Base-by-base conservation (phyloP, 164 flowering plant species). In the Annona squamosa region DNA sequence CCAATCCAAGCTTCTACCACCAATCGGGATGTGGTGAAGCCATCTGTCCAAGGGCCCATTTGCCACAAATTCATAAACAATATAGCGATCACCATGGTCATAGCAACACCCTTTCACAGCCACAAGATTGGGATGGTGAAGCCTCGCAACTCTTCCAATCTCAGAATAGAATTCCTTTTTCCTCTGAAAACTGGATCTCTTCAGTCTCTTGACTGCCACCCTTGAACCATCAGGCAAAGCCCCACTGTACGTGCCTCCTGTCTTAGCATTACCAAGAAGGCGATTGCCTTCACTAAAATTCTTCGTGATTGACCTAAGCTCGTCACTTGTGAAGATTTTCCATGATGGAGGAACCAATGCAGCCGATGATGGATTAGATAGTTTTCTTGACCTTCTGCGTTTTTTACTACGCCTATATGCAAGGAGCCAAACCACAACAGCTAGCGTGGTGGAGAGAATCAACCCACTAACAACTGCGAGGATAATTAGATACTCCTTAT, bases 211-310 rank as follows among this genome's bases (percentile, higher is more conserved):
- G 48, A 95, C 89, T 19, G 94, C 98, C 48, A 92, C 92, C 81
- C 84, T 89, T 16, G 99, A 89, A 68, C 98, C 97, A 85, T 92
- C 97, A 67, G 91, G 86, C 72, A 91, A 78, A 77, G 87, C 73
- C 64, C 99, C 99, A 74, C 92, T 83, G 67, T 88, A 94, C 3
- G 98, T 94, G 57, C 97, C 94, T 57, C 97, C 97, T 5, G 97
- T 91, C 79, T 94, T 94, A 74, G 94, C 90, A 85, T 92, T 97
- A 68, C 98, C 97, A 78, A 86, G 81, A 73, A 94, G 97, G 65
- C 97, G 92, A 70, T 85, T 90, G 77, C 92, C 98, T 83, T 94
- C 98, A 85, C 98, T 94, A 74, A 90, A 94, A 75, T 87, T 94
- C 83, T 94, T 92, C 37, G 95, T 90, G 43, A 92, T 87, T 3